These are phyloP conservation scores for Populus hybrid DNA, from an alignment of 441 rosid species.

Conservation along the genomic window DNA sequence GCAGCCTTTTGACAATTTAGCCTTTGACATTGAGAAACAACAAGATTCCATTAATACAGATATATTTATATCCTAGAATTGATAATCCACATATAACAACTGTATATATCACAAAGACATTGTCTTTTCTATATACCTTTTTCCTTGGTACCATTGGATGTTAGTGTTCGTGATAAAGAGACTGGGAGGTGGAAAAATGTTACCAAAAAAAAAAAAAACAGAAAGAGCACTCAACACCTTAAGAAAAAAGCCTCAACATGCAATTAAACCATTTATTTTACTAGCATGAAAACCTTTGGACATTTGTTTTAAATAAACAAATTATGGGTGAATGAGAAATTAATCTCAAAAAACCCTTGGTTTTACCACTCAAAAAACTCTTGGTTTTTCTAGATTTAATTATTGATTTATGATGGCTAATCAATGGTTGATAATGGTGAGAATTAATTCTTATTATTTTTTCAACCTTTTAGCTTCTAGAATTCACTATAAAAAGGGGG, in stretches of 20 bases:
- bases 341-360: no score
- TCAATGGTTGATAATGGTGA: no score
- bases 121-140: not conserved
- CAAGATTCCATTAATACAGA: not conserved
- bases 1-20: slow-evolving; percentile 95
- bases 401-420: no score
- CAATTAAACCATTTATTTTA: not conserved
- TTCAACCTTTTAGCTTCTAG: no score
- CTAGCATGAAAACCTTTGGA: not conserved
- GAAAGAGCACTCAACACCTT: not conserved
- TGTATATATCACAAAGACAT: not conserved
- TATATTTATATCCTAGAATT: not conserved
- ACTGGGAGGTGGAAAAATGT: not conserved
- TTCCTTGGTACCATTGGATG: not conserved
- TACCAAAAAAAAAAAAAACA: not conserved
- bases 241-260: not conserved
- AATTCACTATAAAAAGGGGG: no score
- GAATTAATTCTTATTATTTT: no score
- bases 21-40: slow-evolving; percentile 39
- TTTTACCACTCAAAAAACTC: no score
- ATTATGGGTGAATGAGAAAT: no score
- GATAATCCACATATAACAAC: not conserved
- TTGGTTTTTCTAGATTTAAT: no score
- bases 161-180: not conserved
- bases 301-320: no score